These are phyloP conservation scores for Phytopythium cucurbitacearum DNA, from an alignment of 352 stramenopile species.

Conservation along the genomic window DNA sequence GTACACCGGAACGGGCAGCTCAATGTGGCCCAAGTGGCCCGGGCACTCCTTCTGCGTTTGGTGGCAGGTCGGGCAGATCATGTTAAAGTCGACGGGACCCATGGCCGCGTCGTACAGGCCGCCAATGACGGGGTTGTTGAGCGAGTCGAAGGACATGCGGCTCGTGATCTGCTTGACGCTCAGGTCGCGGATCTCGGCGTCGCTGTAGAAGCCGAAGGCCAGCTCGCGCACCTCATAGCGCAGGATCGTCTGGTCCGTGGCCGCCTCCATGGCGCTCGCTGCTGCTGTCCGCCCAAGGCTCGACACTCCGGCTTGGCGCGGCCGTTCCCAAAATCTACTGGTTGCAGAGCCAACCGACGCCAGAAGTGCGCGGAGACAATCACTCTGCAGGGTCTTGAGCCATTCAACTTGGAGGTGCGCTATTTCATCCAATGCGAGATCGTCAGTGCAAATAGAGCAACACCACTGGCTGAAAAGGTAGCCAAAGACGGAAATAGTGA, in stretches of 20 bases:
- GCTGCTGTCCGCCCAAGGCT: too few species aligned
- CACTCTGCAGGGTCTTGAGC: constrained; percentile 24
- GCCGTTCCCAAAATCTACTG: constrained; percentile 25
- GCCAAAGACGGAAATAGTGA: background rate
- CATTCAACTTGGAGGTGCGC: constrained; percentile 4
- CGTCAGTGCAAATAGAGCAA: background rate
- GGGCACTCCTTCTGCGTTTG: constrained; percentile 95
- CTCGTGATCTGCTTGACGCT: constrained; percentile 97
- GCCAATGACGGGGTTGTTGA: constrained; percentile 93
- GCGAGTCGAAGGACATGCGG: constrained; percentile 92
- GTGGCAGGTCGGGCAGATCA: constrained; percentile 95
- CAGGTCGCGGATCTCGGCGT: constrained; percentile 95
- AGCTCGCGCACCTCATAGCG: constrained; percentile 90
- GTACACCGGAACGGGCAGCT: constrained; percentile 98
- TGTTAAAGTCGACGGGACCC: constrained; percentile 89
- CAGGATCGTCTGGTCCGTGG: constrained; percentile 88
- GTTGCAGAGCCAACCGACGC: constrained; percentile 4
- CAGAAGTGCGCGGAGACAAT: background rate
- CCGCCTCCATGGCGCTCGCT: constrained; percentile 58
- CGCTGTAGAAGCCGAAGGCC: constrained; percentile 96
- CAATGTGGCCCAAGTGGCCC: constrained; percentile 98
- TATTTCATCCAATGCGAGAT: constrained; percentile 29
- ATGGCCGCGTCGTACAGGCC: constrained; percentile 97
- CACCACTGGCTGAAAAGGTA: background rate
- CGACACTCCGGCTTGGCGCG: background rate